Base-by-base conservation (phyloP, 2,329 filamentous ascomycete species). In the Alternaria solani region DNA sequence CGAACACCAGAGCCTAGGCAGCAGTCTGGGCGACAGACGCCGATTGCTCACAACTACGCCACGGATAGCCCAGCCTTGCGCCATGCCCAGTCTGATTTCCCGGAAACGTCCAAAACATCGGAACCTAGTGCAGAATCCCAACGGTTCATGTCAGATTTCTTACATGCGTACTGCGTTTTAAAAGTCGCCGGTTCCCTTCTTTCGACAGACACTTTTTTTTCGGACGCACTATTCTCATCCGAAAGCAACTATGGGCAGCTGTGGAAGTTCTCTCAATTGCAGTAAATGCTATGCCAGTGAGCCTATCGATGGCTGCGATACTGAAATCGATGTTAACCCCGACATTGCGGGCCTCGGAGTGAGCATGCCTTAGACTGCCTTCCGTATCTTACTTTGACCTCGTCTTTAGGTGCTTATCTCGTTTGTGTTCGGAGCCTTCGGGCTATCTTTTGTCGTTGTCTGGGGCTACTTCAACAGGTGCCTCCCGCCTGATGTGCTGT, bases 191-290 rank as follows among this genome's bases (percentile, higher is more conserved):
- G 6, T 28, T 28, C 26, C 26, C 26, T 28, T 28, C 26, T 5
- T 28, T 28, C 26, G 1, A 28, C 5, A 28, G 7, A 7, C 26
- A 28, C 26, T 28, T 28, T 28, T 1, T 28, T 28, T 6, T 28
- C 7, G 26, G 32, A 32, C 28, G 9, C 16, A 28, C 26, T 28
- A 16, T 14, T 25, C 6, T 16, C 16, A 26, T 12, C 2, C 16
- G 20, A 18, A 44, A 28, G 5, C 20, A 25, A 44, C 46, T 11
- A 62, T 53, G 60, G 60, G 56, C 3, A 62, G 51, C n/a, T 62
- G 51, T 39, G 52, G 46, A 14, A 59, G 60, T 28, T 59, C 42
- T n/a, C 25, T 48, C 32, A 16, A 62, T 14, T 62, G 59, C 23
- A 30, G 32, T 14, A 57, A 58, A 23, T 62, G 51, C 41, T 59